Evolutionary conservation across 306 rosid genomes (phyloP), one percentile per base, ranked within the genome.

Genomic region (Fragaria nilgerrensis): DNA sequence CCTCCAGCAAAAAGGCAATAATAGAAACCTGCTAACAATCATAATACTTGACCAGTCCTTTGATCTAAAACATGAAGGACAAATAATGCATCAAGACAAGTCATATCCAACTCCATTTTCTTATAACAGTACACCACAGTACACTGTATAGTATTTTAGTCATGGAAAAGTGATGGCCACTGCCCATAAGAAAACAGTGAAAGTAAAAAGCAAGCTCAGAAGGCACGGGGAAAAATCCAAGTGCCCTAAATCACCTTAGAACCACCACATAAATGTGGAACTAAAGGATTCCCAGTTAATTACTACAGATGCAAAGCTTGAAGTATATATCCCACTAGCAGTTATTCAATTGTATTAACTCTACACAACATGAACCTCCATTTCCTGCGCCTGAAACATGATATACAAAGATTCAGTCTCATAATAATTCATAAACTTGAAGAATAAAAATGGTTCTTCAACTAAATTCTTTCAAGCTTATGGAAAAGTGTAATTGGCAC

Each of bases 211-310:
- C 36, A 43, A 3, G 74, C 50, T 43, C 16, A 39, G 19, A 66
- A 41, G 17, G 39, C 44, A 23, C 19, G 53, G 41, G 71, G 2
- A 13, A 9, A 39, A 52, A 43, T 15, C 32, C 29, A 25, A 48
- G 49, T 45, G 61, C 32, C 76, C 85, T 82, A 83, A 82, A 86
- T 82, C 89, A 77, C 84, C 81, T 77, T 70, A 74, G 88, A 73
- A 70, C 86, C 86, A 82, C 52, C 65, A 59, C 23, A 19, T 22
- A 34, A 13, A 19, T 48, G 73, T 67, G 82, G 82, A 82, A 79
- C 81, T 71, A 77, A 82, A 74, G 89, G 89, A 87, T 85, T 82
- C 85, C 77, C 80, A 29, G 67, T 62, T 32, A 17, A 75, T 62
- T 75, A 75, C 79, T 72, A 76, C 81, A 79, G 36, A 52, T 19